Conservation (phyloP, 106 monocot genomes). For the Dactylorhiza incarnata region DNA sequence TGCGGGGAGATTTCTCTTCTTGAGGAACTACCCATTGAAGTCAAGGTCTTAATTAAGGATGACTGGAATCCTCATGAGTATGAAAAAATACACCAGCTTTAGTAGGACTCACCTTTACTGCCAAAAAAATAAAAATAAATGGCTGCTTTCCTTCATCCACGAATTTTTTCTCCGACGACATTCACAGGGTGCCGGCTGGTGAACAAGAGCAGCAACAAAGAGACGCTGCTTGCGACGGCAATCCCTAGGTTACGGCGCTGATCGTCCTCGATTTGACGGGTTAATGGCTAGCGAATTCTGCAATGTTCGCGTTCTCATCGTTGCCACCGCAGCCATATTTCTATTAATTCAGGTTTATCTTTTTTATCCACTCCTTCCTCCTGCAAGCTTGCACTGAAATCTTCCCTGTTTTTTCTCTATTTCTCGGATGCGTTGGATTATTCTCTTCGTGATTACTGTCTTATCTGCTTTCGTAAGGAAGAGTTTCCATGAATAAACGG, state of each 20-base stretch:
- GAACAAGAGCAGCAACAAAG: neutral
- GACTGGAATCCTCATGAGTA: too few species aligned
- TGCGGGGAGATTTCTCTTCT: too few species aligned
- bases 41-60: too few species aligned
- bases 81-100: too few species aligned
- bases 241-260: neutral
- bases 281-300: neutral
- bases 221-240: neutral
- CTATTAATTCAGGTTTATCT: conserved; percentile 2
- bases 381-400: neutral
- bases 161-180: neutral
- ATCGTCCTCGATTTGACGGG: neutral
- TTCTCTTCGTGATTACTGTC: neutral
- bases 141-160: neutral
- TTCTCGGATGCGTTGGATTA: neutral
- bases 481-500: neutral
- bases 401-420: neutral
- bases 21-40: too few species aligned
- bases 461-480: neutral
- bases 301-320: neutral
- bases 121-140: neutral
- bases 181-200: neutral
- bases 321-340: neutral
- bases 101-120: too few species aligned
- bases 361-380: neutral